Evolutionary conservation across 2,329 filamentous ascomycete genomes (phyloP).

Genomic region (Scedosporium dehoogii): DNA sequence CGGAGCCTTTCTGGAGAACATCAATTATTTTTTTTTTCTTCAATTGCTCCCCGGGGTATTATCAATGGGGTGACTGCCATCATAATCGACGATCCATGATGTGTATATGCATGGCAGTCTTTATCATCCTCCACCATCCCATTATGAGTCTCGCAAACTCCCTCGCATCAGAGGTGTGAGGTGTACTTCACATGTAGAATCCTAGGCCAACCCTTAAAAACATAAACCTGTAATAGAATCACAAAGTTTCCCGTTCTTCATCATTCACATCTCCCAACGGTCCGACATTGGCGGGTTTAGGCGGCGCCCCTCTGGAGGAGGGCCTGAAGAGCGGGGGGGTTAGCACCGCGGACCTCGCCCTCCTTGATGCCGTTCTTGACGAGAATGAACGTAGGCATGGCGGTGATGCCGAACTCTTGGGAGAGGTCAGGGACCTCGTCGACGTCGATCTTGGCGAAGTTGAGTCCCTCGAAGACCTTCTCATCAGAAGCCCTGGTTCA

Average conservation of each 20-base stretch:
- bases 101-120: background rate
- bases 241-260: background rate
- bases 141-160: background rate
- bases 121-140: background rate
- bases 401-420: conserved; percentile 36
- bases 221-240: background rate
- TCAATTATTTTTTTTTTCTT: no score
- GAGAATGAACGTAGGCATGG: conserved; percentile 52
- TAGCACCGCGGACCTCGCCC: conserved; percentile 4
- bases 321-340: background rate
- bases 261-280: no score
- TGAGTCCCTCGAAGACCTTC: background rate
- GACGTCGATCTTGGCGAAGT: conserved; percentile 50
- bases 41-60: background rate
- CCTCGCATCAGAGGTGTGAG: background rate
- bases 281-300: background rate
- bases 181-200: no score
- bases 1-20: no score
- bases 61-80: background rate
- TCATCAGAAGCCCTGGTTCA: background rate
- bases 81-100: no score
- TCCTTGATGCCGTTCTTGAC: conserved; percentile 40
- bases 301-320: background rate
- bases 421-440: conserved; percentile 42
- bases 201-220: no score